Evolutionary conservation across 2,329 filamentous ascomycete species (phyloP).

Genomic region (Cladosporium oxysporum): DNA sequence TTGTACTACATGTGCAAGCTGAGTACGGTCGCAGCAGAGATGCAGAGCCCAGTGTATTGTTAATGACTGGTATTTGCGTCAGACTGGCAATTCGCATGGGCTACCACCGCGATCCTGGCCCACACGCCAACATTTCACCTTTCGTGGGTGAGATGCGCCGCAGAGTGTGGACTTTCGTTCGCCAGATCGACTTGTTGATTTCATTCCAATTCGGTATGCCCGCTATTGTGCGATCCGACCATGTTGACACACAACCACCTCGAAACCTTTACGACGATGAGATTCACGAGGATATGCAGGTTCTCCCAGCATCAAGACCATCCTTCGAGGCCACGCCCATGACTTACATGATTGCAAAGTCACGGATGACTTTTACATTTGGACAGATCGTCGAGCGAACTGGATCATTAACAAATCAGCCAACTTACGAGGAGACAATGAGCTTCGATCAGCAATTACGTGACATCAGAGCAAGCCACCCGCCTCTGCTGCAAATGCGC

Average conservation of each 20-base stretch:
- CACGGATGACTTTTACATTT: slow-evolving; percentile 66
- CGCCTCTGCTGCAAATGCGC: slow-evolving; percentile 76
- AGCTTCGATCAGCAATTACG: slow-evolving; percentile 60
- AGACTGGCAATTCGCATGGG: slow-evolving; percentile 71
- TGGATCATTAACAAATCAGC: slow-evolving; percentile 62
- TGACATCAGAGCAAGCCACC: slow-evolving; percentile 64
- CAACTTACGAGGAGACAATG: slow-evolving; percentile 62
- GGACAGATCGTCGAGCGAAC: slow-evolving; percentile 69
- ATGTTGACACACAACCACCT: slow-evolving; percentile 74
- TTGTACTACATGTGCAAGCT: slow-evolving; percentile 73
- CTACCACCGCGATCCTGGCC: slow-evolving; percentile 75
- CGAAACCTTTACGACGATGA: slow-evolving; percentile 82
- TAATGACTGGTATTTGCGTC: slow-evolving; percentile 61
- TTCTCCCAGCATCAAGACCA: slow-evolving; percentile 67
- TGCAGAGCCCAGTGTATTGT: slow-evolving; percentile 67
- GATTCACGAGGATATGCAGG: slow-evolving; percentile 67
- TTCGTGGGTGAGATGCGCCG: slow-evolving; percentile 73
- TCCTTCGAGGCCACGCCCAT: slow-evolving; percentile 72
- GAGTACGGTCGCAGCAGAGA: slow-evolving; percentile 74
- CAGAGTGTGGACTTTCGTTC: slow-evolving; percentile 67
- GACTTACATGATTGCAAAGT: slow-evolving; percentile 76
- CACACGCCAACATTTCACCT: slow-evolving; percentile 69
- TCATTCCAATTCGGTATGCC: slow-evolving; percentile 68
- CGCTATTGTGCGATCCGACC: slow-evolving; percentile 69
- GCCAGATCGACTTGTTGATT: slow-evolving; percentile 73